Percentiles rank a stretch among this genome's conserved stretches.
phyloP scores from a whole-genome alignment of 345 rosid species.

The Ricinus communis region DNA sequence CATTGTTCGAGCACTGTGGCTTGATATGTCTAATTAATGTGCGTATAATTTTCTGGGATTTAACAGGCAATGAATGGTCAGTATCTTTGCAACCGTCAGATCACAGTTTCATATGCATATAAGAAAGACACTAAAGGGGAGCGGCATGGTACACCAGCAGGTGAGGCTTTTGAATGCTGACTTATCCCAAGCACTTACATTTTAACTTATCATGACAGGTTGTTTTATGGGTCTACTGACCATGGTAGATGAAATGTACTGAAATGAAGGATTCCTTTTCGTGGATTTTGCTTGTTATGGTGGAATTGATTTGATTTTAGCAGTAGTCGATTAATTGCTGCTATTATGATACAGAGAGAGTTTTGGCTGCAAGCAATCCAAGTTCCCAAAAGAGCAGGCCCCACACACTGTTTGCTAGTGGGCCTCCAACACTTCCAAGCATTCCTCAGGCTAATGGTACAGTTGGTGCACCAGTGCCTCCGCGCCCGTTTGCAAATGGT shows the following conservation, averaged over 20 bases:
- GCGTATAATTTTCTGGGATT: slow-evolving; percentile 11
- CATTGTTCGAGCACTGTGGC: not conserved
- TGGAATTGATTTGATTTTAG: not conserved
- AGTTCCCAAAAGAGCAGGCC: slow-evolving; percentile 82
- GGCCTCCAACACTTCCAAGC: slow-evolving; percentile 66
- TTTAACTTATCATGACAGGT: not conserved
- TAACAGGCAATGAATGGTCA: slow-evolving; percentile 94
- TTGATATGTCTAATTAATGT: not conserved
- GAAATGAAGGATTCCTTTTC: too few species aligned
- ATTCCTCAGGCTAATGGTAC: slow-evolving; percentile 61
- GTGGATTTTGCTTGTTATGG: not conserved
- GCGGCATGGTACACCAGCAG: slow-evolving; percentile 98
- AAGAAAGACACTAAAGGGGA: slow-evolving; percentile 99
- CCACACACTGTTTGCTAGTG: slow-evolving; percentile 89
- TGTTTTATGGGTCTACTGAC: not conserved
- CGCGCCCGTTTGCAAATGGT: slow-evolving; percentile 73
- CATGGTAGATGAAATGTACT: too few species aligned
- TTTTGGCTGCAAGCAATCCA: slow-evolving; percentile 95
- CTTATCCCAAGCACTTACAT: not conserved
- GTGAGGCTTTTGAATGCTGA: slow-evolving; percentile 38
- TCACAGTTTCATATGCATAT: slow-evolving; percentile 94
- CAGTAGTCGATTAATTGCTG: not conserved
- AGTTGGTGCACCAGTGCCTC: slow-evolving; percentile 54
- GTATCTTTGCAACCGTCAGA: slow-evolving; percentile 91
- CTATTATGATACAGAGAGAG: slow-evolving; percentile 68